Conservation (phyloP, 1,139 yeast genomes). For the Pichia sp. region DNA sequence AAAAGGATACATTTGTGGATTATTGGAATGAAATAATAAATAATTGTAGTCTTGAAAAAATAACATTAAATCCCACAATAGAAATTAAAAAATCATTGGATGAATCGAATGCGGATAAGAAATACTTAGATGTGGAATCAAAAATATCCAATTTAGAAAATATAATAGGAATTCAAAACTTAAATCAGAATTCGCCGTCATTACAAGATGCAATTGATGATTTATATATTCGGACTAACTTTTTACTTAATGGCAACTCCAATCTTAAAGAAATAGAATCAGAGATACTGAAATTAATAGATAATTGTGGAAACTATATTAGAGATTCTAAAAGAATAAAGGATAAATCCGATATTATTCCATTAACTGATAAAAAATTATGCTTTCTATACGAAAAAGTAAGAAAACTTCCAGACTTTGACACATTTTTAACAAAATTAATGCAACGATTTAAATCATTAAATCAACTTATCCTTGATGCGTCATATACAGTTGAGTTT, state of each 20-base stretch:
- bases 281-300: conserved; percentile 14
- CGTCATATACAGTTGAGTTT: conserved; percentile 13
- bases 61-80: no score
- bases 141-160: conserved; percentile 19
- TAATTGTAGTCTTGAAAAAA: no score
- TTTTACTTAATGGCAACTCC: conserved; percentile 18
- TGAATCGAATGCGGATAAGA: neutral
- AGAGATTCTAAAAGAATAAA: conserved; percentile 14
- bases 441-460: conserved; percentile 19
- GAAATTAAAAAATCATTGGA: neutral
- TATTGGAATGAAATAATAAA: conserved; percentile 17
- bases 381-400: conserved; percentile 19
- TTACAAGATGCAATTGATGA: conserved; percentile 25
- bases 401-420: conserved; percentile 18
- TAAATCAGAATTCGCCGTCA: conserved; percentile 8
- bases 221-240: conserved; percentile 19
- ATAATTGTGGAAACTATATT: conserved; percentile 13
- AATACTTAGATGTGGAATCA: conserved; percentile 12
- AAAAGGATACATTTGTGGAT: conserved; percentile 9
- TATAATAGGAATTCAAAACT: conserved; percentile 13
- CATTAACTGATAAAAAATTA: conserved; percentile 21
- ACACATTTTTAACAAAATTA: conserved; percentile 15
- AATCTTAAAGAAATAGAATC: conserved; percentile 15
- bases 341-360: conserved; percentile 10
- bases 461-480: conserved; percentile 15